Percentiles rank a stretch among this genome's conserved stretches.
These are phyloP conservation scores for Calendula officinalis DNA, from an alignment of 129 eudicot genomes.

Conservation along the genomic window DNA sequence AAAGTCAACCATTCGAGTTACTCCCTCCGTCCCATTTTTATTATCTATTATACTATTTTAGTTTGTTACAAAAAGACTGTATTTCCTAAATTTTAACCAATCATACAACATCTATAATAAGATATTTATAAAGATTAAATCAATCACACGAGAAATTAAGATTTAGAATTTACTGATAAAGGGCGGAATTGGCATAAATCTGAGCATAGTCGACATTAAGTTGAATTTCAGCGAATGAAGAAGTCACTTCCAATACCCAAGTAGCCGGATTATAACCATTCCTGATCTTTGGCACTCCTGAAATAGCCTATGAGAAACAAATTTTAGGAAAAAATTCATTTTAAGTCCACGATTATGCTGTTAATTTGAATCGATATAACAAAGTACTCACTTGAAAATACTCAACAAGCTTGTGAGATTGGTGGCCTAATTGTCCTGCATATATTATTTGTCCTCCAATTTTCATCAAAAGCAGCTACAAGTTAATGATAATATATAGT, in stretches of 20 bases:
- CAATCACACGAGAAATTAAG: constrained; percentile 11
- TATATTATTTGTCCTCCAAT: constrained; percentile 39
- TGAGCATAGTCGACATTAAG: constrained; percentile 38
- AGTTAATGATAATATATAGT: background rate
- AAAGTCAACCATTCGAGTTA: constrained; percentile 13
- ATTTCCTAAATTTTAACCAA: no score
- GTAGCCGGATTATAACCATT: constrained; percentile 54
- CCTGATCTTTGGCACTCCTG: constrained; percentile 43
- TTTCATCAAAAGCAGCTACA: constrained; percentile 27
- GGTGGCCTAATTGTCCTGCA: constrained; percentile 41
- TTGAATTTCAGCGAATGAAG: constrained; percentile 30
- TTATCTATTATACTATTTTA: no score
- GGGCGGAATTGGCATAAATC: constrained; percentile 35
- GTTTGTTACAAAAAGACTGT: no score
- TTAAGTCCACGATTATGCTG: background rate
- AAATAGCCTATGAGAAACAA: constrained; percentile 34
- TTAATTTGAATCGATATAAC: background rate
- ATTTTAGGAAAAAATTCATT: background rate
- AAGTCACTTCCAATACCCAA: constrained; percentile 44
- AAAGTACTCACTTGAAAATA: constrained; percentile 29
- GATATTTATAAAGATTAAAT: no score
- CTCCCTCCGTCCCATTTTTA: no score
- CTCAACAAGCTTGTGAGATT: constrained; percentile 37
- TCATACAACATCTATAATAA: no score
- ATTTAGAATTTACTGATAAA: constrained; percentile 27